A percentile compares a stretch with the other conserved stretches of the same genome.
Conservation (phyloP, 805 yeast species). For the Tetrapisispora arboricola region DNA sequence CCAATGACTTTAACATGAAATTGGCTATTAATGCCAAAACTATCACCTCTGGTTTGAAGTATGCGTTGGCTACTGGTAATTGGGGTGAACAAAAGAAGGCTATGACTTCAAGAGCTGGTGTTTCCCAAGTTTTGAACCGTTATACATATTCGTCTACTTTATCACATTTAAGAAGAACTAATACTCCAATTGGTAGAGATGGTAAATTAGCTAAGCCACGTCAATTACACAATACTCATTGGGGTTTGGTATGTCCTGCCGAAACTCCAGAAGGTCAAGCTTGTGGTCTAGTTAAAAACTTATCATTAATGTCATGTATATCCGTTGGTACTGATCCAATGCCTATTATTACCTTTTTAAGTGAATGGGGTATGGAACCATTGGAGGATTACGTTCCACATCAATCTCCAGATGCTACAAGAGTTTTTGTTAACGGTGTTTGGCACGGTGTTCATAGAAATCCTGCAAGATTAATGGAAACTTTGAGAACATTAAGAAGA, state of each 20-base stretch:
- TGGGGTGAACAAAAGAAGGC: conserved; percentile 99
- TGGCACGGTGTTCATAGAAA: conserved; percentile 99
- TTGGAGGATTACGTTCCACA: conserved; percentile 92
- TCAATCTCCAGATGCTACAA: conserved; percentile 79
- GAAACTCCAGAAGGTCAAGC: conserved; percentile 99
- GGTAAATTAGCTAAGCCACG: conserved; percentile 98
- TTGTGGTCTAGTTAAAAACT: conserved; percentile 95
- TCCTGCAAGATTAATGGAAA: conserved; percentile 83
- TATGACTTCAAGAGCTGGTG: conserved; percentile 98
- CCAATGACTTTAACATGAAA: conserved; percentile 91
- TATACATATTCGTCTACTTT: conserved; percentile 97
- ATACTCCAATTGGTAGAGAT: conserved; percentile 98
- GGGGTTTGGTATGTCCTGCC: conserved; percentile 99
- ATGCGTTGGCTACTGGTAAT: conserved; percentile 97
- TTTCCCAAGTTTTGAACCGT: conserved; percentile 94
- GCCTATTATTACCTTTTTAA: conserved; percentile 83
- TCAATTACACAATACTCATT: conserved; percentile 97
- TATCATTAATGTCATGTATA: conserved; percentile 93
- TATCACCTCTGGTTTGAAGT: conserved; percentile 92
- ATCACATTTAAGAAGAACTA: conserved; percentile 97
- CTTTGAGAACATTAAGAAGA: conserved; percentile 86
- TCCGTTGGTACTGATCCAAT: conserved; percentile 97
- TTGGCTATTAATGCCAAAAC: conserved; percentile 96
- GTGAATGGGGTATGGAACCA: conserved; percentile 99
- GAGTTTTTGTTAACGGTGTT: conserved; percentile 95